Conservation (phyloP, 768 basidiomycete species). For the Hirschioporus abietinus region DNA sequence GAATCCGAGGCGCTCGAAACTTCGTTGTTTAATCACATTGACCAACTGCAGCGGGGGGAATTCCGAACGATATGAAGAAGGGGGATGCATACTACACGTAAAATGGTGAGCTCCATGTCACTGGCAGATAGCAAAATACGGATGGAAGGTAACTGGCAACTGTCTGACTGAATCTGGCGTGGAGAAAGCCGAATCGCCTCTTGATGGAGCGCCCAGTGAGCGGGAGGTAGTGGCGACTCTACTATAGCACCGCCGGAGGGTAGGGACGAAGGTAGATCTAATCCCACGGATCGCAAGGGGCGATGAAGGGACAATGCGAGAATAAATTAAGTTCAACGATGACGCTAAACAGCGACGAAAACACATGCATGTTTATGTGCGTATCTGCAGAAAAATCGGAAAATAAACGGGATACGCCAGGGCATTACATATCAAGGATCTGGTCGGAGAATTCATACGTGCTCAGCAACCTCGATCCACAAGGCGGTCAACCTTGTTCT, state of each 20-base stretch:
- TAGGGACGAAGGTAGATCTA: not conserved
- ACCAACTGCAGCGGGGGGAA: not conserved
- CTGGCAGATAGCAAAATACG: not conserved
- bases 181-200: not conserved
- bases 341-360: not conserved
- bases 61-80: not conserved
- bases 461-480: slow-evolving; percentile 5
- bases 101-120: not conserved
- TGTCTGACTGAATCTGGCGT: not conserved
- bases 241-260: no score
- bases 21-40: not conserved
- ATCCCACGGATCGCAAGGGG: not conserved
- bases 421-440: not conserved
- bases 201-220: not conserved
- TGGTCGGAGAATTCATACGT: not conserved
- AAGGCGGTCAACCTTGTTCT: slow-evolving; percentile 1
- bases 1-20: no score
- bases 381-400: not conserved
- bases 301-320: not conserved
- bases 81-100: not conserved
- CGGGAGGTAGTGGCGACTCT: not conserved
- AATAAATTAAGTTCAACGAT: not conserved
- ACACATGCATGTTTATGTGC: not conserved
- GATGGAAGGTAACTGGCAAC: not conserved
- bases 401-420: slow-evolving; percentile 1